phyloP scores from a whole-genome alignment of 768 basidiomycete species.

The Pleurotus djamor region DNA sequence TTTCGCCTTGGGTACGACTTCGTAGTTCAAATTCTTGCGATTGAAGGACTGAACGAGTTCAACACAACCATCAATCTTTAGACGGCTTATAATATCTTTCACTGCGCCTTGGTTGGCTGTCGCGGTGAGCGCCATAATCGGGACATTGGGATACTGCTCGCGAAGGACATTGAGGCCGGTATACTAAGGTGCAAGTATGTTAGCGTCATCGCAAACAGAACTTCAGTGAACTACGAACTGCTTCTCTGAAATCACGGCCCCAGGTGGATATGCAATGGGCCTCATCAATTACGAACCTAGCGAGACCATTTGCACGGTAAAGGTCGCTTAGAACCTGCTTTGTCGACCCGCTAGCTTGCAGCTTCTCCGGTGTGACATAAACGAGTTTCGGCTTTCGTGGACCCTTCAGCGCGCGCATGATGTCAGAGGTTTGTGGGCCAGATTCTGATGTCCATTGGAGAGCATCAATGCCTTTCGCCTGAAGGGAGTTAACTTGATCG shows the following conservation, averaged over 20 bases:
- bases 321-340: slow-evolving; percentile 56
- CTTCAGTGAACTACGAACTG: slow-evolving; percentile 42
- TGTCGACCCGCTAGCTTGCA: slow-evolving; percentile 60
- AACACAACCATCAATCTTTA: slow-evolving; percentile 58
- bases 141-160: slow-evolving; percentile 70
- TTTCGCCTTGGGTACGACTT: slow-evolving; percentile 39
- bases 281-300: slow-evolving; percentile 94
- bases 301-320: slow-evolving; percentile 55
- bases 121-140: slow-evolving; percentile 96
- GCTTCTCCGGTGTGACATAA: slow-evolving; percentile 92
- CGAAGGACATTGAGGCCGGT: slow-evolving; percentile 66
- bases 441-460: slow-evolving; percentile 66
- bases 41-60: slow-evolving; percentile 87
- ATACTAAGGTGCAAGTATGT: slow-evolving; percentile 46
- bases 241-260: slow-evolving; percentile 92
- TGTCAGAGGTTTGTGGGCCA: slow-evolving; percentile 17
- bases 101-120: slow-evolving; percentile 83
- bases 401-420: slow-evolving; percentile 40
- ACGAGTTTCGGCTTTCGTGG: slow-evolving; percentile 60
- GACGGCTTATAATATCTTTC: slow-evolving; percentile 72
- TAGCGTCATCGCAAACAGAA: neutral
- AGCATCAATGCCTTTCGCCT: slow-evolving; percentile 63
- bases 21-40: slow-evolving; percentile 87
- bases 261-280: slow-evolving; percentile 94
- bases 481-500: slow-evolving; percentile 79